These are phyloP conservation scores for Chlorella sp. DNA, from an alignment of 139 green algal species.

Conservation along the genomic window DNA sequence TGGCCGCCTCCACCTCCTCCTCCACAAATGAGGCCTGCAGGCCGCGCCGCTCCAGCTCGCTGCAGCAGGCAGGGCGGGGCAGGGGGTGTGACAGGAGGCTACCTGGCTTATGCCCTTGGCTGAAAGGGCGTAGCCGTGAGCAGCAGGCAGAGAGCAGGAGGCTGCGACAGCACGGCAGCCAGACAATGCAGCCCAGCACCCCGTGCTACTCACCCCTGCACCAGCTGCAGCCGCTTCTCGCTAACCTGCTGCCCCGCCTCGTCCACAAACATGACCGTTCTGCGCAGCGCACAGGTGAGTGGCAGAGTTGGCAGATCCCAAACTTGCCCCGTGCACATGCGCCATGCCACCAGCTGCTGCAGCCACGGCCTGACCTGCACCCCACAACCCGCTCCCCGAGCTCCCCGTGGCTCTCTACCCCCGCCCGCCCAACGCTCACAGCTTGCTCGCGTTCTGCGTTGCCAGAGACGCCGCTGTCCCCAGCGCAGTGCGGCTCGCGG, in stretches of 20 bases:
- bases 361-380: neutral
- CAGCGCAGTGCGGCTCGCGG: constrained; percentile 16
- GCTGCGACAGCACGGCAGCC: no score
- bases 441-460: neutral
- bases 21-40: constrained; percentile 10
- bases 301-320: neutral
- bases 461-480: constrained; percentile 24
- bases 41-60: constrained; percentile 25
- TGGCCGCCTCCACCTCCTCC: constrained; percentile 43
- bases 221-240: constrained; percentile 13
- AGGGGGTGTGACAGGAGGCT: no score
- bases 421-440: neutral
- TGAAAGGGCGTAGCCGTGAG: no score
- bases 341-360: neutral
- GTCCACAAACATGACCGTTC: constrained; percentile 50
- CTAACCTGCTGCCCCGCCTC: constrained; percentile 41
- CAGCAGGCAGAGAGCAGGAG: no score
- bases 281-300: neutral
- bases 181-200: no score
- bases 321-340: neutral
- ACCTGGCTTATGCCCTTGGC: no score
- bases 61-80: neutral
- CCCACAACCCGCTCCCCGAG: neutral
- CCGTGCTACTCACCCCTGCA: constrained; percentile 18
- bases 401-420: neutral